Evolutionary conservation across 1,139 yeast genomes (phyloP).

Genomic region (Pichia sp.): DNA sequence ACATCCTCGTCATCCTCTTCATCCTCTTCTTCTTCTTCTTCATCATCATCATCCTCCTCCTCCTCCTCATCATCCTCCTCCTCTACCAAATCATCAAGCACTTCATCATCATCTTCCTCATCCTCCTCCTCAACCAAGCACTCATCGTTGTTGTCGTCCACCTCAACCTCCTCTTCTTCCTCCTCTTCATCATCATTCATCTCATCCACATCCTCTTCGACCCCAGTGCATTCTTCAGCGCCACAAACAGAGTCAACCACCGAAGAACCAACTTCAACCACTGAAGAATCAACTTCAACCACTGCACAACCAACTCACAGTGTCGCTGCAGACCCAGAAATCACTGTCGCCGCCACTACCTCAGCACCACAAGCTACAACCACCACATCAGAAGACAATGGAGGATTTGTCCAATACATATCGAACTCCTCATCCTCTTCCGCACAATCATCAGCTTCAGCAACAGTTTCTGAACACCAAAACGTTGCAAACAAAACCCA

Average conservation of each 20-base stretch:
- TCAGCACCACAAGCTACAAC: neutral
- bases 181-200: neutral
- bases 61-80: neutral
- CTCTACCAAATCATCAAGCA: neutral
- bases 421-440: neutral
- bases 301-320: too few relatives aligned
- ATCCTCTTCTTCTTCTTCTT: neutral
- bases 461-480: neutral
- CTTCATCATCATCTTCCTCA: constrained; percentile 1
- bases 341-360: constrained; percentile 2
- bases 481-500: neutral
- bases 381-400: constrained; percentile 2
- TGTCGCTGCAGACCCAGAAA: too few relatives aligned
- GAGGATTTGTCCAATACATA: constrained; percentile 7
- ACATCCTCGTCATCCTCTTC: constrained; percentile 4
- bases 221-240: constrained; percentile 1
- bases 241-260: too few relatives aligned
- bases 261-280: too few relatives aligned
- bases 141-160: neutral
- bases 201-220: constrained; percentile 4
- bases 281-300: too few relatives aligned
- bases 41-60: neutral
- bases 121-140: neutral
- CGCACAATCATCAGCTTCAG: neutral
- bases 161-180: constrained; percentile 1